Conservation (phyloP, 805 yeast genomes). For the Sugiyamaella mastotermitis region DNA sequence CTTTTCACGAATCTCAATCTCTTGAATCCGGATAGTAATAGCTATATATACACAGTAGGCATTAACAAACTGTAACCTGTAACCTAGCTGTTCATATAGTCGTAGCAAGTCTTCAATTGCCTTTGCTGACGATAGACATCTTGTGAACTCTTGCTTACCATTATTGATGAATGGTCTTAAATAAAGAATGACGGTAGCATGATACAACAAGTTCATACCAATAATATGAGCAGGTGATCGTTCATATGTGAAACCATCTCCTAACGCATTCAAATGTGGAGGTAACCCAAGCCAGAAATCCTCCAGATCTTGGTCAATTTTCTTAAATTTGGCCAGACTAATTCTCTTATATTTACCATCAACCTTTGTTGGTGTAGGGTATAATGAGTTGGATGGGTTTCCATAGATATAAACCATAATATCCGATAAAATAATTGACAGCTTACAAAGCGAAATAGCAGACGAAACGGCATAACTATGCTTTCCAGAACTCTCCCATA, state of each 20-base stretch:
- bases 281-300: conserved; percentile 6
- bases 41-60: conserved; percentile 1
- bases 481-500: conserved; percentile 2
- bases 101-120: conserved; percentile 7
- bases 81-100: conserved; percentile 3
- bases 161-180: background rate
- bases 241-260: conserved; percentile 7
- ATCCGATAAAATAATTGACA: conserved; percentile 6
- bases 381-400: conserved; percentile 3
- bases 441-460: background rate
- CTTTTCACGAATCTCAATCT: conserved; percentile 2
- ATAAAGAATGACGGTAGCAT: background rate
- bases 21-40: conserved; percentile 3
- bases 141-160: conserved; percentile 1
- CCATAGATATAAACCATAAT: conserved; percentile 8
- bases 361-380: too few species aligned
- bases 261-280: conserved; percentile 5
- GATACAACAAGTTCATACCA: conserved; percentile 6
- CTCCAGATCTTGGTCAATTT: conserved; percentile 1
- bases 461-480: conserved; percentile 4
- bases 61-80: background rate
- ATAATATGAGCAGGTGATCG: conserved; percentile 7
- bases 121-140: conserved; percentile 7
- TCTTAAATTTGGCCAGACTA: conserved; percentile 1
- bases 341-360: conserved; percentile 5